Evolutionary conservation across 2,329 filamentous ascomycete species (phyloP).

Genomic region (Rhytidhysteron rufulum): DNA sequence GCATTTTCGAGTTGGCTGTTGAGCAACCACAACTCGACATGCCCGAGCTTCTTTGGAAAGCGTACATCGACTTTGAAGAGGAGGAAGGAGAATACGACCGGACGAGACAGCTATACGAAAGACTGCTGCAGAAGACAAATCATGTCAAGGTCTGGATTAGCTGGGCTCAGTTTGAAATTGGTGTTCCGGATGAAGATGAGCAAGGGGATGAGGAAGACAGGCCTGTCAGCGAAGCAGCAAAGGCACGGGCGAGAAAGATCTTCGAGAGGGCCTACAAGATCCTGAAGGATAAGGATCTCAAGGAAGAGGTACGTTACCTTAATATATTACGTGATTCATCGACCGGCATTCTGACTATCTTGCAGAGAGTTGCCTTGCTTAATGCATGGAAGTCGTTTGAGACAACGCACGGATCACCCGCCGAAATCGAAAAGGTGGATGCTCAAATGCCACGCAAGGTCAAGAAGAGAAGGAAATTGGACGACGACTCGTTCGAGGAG

Average conservation of each 20-base stretch:
- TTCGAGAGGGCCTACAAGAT: conserved; percentile 82
- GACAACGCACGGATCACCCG: conserved; percentile 70
- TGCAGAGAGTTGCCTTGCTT: conserved; percentile 75
- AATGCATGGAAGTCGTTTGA: conserved; percentile 94
- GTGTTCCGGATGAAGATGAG: conserved; percentile 71
- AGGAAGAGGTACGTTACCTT: conserved; percentile 63
- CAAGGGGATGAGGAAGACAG: conserved; percentile 58
- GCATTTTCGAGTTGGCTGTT: conserved; percentile 89
- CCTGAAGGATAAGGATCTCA: conserved; percentile 86
- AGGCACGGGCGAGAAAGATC: conserved; percentile 72
- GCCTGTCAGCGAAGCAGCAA: conserved; percentile 75
- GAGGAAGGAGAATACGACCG: conserved; percentile 87
- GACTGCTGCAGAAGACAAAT: conserved; percentile 88
- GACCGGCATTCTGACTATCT: conserved; percentile 26
- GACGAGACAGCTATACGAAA: conserved; percentile 80
- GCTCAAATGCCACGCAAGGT: conserved; percentile 90
- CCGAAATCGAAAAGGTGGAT: conserved; percentile 77
- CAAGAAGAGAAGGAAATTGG: conserved; percentile 87
- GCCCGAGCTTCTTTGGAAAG: conserved; percentile 96
- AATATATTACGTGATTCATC: too few species aligned
- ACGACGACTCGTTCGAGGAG: conserved; percentile 93
- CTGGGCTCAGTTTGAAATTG: conserved; percentile 97
- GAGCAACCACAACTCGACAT: conserved; percentile 83
- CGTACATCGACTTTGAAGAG: conserved; percentile 98
- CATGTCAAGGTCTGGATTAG: conserved; percentile 99